Conservation (phyloP, 768 basidiomycete species). For the Galerina marginata region DNA sequence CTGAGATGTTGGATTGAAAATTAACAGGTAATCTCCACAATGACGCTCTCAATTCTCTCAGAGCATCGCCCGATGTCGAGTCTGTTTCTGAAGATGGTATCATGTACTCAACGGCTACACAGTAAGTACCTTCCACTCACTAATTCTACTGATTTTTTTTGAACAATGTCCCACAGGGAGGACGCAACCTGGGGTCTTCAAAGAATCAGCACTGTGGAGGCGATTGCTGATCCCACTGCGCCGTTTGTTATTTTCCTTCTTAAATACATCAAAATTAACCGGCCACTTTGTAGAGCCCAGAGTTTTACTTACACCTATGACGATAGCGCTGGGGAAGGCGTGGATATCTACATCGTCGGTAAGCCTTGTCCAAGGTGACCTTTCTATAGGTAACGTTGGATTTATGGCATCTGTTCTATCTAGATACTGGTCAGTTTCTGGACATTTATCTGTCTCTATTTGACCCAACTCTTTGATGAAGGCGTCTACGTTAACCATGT, state of each 20-base stretch:
- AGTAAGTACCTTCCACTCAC: conserved; percentile 15
- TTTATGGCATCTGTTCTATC: background rate
- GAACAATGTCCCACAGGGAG: background rate
- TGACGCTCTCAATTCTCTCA: conserved; percentile 29
- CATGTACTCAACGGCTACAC: conserved; percentile 27
- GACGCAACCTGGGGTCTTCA: conserved; percentile 33
- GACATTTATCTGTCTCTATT: background rate
- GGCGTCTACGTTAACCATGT: conserved; percentile 29
- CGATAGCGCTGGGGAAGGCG: conserved; percentile 34
- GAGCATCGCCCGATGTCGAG: conserved; percentile 30
- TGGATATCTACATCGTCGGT: conserved; percentile 50
- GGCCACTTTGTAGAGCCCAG: conserved; percentile 7
- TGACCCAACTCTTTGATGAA: background rate
- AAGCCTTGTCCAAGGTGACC: background rate
- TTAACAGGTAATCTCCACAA: conserved; percentile 23
- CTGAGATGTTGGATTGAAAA: background rate
- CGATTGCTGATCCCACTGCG: conserved; percentile 7
- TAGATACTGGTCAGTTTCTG: too few species aligned
- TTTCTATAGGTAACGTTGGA: too few species aligned
- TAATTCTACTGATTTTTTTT: background rate
- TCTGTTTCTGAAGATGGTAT: conserved; percentile 36
- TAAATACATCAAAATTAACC: background rate
- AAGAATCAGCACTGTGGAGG: conserved; percentile 22
- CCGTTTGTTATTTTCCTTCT: background rate
- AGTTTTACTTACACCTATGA: conserved; percentile 36